A percentile compares a stretch with the other conserved stretches of the same genome.
phyloP scores from a whole-genome alignment of 441 rosid species.

The Isatis lusitanica region DNA sequence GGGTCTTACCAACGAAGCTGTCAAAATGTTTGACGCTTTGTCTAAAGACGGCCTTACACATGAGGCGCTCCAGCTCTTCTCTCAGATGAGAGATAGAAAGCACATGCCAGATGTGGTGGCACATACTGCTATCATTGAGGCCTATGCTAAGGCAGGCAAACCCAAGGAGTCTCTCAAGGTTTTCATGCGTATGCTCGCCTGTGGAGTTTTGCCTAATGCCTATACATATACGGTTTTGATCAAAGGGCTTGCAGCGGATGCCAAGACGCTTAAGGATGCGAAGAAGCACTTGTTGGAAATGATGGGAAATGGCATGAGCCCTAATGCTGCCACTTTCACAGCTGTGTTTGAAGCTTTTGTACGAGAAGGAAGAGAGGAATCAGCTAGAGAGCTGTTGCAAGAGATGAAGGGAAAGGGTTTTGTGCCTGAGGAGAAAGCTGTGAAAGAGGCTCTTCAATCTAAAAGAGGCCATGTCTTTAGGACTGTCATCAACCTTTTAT shows the following conservation, averaged over 20 bases:
- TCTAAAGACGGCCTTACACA: slow-evolving; percentile 75
- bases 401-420: slow-evolving; percentile 56
- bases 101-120: slow-evolving; percentile 76
- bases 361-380: slow-evolving; percentile 47
- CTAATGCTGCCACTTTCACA: slow-evolving; percentile 49
- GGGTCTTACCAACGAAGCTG: slow-evolving; percentile 56
- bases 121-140: slow-evolving; percentile 71
- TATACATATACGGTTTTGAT: slow-evolving; percentile 67
- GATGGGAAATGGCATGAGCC: slow-evolving; percentile 59
- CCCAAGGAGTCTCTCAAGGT: slow-evolving; percentile 48
- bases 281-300: slow-evolving; percentile 62
- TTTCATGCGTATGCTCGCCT: slow-evolving; percentile 58
- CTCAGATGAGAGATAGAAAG: slow-evolving; percentile 62
- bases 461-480: slow-evolving; percentile 47
- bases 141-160: slow-evolving; percentile 66
- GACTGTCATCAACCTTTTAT: slow-evolving; percentile 47
- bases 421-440: slow-evolving; percentile 50
- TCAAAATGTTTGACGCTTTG: slow-evolving; percentile 82
- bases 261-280: slow-evolving; percentile 39
- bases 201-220: slow-evolving; percentile 66
- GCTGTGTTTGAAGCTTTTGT: slow-evolving; percentile 60
- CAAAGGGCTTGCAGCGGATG: slow-evolving; percentile 56
- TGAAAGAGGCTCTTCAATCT: slow-evolving; percentile 41
- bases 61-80: slow-evolving; percentile 69
- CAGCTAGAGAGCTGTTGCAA: slow-evolving; percentile 43